Conservation (phyloP, 495 filamentous ascomycete genomes). For the Bacidia rubella region DNA sequence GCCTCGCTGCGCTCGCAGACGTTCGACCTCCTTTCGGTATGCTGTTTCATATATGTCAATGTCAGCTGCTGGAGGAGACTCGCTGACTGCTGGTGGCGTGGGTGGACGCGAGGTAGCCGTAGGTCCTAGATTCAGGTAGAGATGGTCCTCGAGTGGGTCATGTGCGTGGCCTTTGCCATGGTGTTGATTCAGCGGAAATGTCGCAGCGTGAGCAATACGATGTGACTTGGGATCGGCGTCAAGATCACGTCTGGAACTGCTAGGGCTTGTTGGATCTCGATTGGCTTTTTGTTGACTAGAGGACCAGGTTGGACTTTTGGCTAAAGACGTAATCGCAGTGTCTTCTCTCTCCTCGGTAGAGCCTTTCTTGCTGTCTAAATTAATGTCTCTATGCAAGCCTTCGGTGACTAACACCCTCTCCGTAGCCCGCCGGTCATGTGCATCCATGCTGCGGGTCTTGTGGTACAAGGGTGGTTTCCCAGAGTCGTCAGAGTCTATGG, state of each 20-base stretch:
- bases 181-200: constrained; percentile 6
- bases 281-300: constrained; percentile 10
- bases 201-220: constrained; percentile 12
- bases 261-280: constrained; percentile 1
- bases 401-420: constrained; percentile 36
- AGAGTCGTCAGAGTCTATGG: constrained; percentile 35
- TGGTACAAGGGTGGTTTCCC: constrained; percentile 18
- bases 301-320: constrained; percentile 12
- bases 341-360: constrained; percentile 7
- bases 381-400: constrained; percentile 30
- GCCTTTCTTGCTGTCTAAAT: constrained; percentile 9
- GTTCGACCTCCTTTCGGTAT: constrained; percentile 66
- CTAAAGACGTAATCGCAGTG: constrained; percentile 9
- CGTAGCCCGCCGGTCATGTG: constrained; percentile 35
- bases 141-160: constrained; percentile 46
- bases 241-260: constrained; percentile 10
- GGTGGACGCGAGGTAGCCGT: constrained; percentile 20
- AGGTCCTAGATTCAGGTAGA: constrained; percentile 63
- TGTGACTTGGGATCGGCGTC: constrained; percentile 16
- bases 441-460: constrained; percentile 35
- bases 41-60: constrained; percentile 80
- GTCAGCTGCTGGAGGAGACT: constrained; percentile 63
- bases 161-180: constrained; percentile 50
- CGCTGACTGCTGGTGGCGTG: constrained; percentile 47
- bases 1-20: constrained; percentile 41